Evolutionary conservation across 345 rosid species (phyloP).

Genomic region (Citrus trifoliata): DNA sequence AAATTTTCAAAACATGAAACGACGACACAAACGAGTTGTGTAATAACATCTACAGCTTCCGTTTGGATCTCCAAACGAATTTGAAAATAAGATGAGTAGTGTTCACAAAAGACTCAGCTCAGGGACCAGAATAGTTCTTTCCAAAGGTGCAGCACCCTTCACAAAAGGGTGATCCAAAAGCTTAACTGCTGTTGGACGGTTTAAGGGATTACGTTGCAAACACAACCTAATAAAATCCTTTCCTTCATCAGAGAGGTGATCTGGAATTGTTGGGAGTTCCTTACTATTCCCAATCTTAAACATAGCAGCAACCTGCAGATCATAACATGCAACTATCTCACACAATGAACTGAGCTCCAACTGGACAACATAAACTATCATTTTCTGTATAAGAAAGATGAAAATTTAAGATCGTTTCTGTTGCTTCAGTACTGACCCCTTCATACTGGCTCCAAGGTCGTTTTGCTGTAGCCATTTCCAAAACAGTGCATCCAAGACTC

Average conservation of each 20-base stretch:
- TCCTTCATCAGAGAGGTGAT: constrained; percentile 59
- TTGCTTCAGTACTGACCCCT: constrained; percentile 53
- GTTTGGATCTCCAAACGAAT: constrained; percentile 24
- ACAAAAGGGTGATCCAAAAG: constrained; percentile 68
- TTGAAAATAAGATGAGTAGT: too few relatives aligned
- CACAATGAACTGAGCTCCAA: not conserved
- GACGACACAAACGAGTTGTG: not conserved
- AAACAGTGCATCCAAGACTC: constrained; percentile 86
- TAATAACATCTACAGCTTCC: constrained; percentile 19
- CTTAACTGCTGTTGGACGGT: constrained; percentile 56
- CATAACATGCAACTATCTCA: constrained; percentile 12
- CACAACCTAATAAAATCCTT: constrained; percentile 62
- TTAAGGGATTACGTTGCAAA: constrained; percentile 56
- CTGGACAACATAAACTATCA: constrained; percentile 1
- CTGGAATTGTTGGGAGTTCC: constrained; percentile 74
- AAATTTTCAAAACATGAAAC: constrained; percentile 14
- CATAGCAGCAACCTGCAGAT: constrained; percentile 57
- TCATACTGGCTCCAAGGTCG: constrained; percentile 87
- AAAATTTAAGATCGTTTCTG: constrained; percentile 2
- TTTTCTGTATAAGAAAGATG: not conserved
- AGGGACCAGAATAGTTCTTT: constrained; percentile 39
- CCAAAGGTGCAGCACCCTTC: constrained; percentile 48
- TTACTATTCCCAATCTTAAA: constrained; percentile 79
- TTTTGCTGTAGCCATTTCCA: constrained; percentile 83
- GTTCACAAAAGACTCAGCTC: too few relatives aligned